A percentile compares a stretch with the other conserved stretches of the same genome.
Conservation (phyloP, 164 flowering plant genomes). For the Umbilicus rupestris region DNA sequence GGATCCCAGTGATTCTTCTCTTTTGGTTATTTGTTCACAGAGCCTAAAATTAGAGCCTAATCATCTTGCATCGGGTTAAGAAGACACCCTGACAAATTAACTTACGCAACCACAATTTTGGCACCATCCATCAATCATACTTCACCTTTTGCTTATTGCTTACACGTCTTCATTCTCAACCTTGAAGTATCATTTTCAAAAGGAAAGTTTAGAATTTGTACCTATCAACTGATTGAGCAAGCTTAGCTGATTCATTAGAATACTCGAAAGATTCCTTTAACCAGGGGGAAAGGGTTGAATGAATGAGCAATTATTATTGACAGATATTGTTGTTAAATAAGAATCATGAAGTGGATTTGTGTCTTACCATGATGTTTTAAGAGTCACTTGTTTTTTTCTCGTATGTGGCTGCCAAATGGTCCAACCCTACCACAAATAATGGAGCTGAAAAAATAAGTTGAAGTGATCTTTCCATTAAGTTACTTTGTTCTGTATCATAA, state of each 20-base stretch:
- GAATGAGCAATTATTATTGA: background rate
- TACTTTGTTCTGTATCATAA: background rate
- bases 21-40: too few relatives aligned
- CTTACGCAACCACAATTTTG: constrained; percentile 3
- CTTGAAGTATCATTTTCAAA: background rate
- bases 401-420: background rate
- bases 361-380: constrained; percentile 4
- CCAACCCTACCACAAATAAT: background rate
- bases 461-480: background rate
- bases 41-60: too few relatives aligned
- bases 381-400: background rate
- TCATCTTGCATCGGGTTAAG: too few relatives aligned
- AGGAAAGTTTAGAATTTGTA: constrained; percentile 1
- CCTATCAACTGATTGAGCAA: background rate
- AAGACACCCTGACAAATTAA: background rate
- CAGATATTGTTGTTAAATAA: background rate
- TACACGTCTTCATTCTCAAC: background rate
- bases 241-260: constrained; percentile 3
- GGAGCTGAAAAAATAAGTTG: background rate
- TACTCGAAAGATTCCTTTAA: background rate
- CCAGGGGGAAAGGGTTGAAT: background rate
- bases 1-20: too few relatives aligned
- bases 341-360: background rate
- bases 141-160: background rate
- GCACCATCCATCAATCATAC: background rate